Conservation (phyloP, 2,329 filamentous ascomycete species). For the Curvularia eragrostidis region DNA sequence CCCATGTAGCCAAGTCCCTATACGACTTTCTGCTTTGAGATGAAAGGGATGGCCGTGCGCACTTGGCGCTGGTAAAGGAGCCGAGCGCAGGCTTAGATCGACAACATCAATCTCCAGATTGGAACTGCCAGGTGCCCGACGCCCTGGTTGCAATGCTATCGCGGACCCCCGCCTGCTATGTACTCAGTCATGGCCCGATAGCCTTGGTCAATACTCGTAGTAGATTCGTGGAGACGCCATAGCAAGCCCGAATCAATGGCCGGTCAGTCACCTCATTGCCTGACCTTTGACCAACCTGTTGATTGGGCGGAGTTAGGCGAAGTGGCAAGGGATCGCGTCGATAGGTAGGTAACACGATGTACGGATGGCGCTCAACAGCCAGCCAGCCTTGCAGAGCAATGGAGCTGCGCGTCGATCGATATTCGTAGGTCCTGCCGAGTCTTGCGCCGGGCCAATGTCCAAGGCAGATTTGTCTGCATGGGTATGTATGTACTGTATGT, state of each 20-base stretch:
- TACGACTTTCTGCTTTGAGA: slow-evolving; percentile 10
- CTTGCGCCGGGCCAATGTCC: slow-evolving; percentile 6
- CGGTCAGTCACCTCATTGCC: neutral
- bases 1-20: slow-evolving; percentile 10
- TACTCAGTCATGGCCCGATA: neutral
- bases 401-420: slow-evolving; percentile 8
- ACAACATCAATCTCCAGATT: slow-evolving; percentile 19
- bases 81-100: slow-evolving; percentile 26
- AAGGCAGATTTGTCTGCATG: slow-evolving; percentile 11
- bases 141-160: slow-evolving; percentile 5
- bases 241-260: neutral
- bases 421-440: slow-evolving; percentile 12
- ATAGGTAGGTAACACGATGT: neutral
- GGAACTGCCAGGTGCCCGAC: slow-evolving; percentile 5
- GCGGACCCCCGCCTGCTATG: neutral
- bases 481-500: neutral
- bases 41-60: slow-evolving; percentile 20
- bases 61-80: slow-evolving; percentile 27
- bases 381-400: slow-evolving; percentile 17
- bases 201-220: neutral
- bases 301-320: neutral
- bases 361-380: slow-evolving; percentile 11
- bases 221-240: neutral
- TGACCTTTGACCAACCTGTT: slow-evolving; percentile 4
- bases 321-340: neutral